A percentile compares a stretch with the other conserved stretches of the same genome.
These are phyloP conservation scores for Astrephomene gubernaculifera DNA, from an alignment of 139 green algal genomes.

Conservation along the genomic window DNA sequence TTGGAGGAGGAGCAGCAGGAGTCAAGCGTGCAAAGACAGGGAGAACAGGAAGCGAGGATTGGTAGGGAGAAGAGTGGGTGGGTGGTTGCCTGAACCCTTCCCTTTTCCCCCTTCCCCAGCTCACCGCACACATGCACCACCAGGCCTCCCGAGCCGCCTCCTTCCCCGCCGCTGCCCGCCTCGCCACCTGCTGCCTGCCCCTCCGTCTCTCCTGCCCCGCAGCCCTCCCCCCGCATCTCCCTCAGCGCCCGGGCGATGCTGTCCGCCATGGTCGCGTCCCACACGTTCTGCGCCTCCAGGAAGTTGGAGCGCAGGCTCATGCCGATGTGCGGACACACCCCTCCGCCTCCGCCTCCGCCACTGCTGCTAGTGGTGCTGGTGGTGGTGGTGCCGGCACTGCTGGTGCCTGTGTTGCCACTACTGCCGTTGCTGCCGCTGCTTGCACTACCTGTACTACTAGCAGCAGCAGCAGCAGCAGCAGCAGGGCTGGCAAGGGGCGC, in stretches of 20 bases:
- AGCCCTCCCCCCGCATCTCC: not conserved
- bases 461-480: not conserved
- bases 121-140: conserved; percentile 60
- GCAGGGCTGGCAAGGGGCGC: not conserved
- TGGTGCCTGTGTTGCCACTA: not conserved
- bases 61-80: not conserved
- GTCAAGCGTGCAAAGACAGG: not conserved
- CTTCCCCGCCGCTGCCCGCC: not conserved
- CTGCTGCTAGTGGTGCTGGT: conserved; percentile 20
- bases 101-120: not conserved
- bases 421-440: not conserved
- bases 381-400: conserved; percentile 15
- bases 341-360: not conserved
- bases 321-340: conserved; percentile 60
- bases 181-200: not conserved
- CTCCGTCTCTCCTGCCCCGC: too few species aligned
- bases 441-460: not conserved
- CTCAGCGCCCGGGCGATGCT: conserved; percentile 41
- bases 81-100: not conserved
- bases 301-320: conserved; percentile 60
- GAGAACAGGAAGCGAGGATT: not conserved
- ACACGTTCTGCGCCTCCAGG: conserved; percentile 63
- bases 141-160: not conserved
- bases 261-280: conserved; percentile 67
- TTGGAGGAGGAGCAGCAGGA: not conserved